Evolutionary conservation across 2,329 filamentous ascomycete species (phyloP), one percentile per base, ranked within the genome.

Genomic region (Aureobasidium sp.): DNA sequence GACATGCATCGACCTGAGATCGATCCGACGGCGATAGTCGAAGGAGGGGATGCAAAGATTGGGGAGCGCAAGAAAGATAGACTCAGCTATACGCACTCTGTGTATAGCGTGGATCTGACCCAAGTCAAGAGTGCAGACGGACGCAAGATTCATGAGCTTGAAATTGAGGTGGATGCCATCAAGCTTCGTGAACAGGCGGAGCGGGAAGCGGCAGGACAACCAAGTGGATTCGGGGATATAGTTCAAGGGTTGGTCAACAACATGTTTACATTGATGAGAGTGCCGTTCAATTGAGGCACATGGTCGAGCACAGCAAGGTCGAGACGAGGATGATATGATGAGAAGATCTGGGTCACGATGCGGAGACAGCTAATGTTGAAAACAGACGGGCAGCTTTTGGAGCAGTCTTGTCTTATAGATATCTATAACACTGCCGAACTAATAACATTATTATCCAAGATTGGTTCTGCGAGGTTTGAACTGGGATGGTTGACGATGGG

Each of bases 31-130:
- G 25, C 47, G 55, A 69, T 89, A 0, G 79, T 85, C 7, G 76
- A 78, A 27, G 73, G 86, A 3, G 72, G 76, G 0, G 73, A 79
- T 4, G 68, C 72, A 13, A 68, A 72, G 9, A 71, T 65, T 52
- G 70, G 64, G 65, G 72, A 65, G 59, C 75, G 66, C 76, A 81
- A 7, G 68, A 99, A 99, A 74, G 92, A 99, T 74, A 85, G 94
- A 21, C 79, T 99, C 71, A 95, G 90, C 71, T 99, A 99, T 75
- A 86, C 82, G 10, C 95, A 97, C 72, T 82, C 91, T 44, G 86
- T 85, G 59, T 97, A 95, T 72, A 90, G 94, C 72, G 83, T 99
- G 67, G 94, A 99, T 74, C 78, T 99, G 55, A 99, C 94, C 0
- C 92, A 97, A 73, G 94, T 99, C 45, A 78, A 82, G 39, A 29